Evolutionary conservation across 495 filamentous ascomycete species (phyloP), one percentile per base, ranked within the genome.

Genomic region (Penicillium steckii): DNA sequence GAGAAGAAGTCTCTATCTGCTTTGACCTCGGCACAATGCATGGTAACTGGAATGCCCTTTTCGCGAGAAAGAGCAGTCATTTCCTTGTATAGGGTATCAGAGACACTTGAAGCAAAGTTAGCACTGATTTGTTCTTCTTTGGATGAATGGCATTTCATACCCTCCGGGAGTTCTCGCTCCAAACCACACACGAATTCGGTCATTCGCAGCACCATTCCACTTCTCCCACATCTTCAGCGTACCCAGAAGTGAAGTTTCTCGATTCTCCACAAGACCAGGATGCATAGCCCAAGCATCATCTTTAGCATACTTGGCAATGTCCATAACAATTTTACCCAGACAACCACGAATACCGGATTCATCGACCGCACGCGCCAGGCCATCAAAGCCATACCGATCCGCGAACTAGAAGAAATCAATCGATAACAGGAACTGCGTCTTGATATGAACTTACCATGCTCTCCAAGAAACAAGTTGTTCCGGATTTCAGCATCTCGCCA

Each of bases 391-490:
- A 35, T 73, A 73, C 27, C 71, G 62, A 53, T 76, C 60, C 4
- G 75, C 69, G 50, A 80, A 75, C 69, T 72, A 35, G n/a, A 9
- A 2, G 23, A n/a, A 4, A 45, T 40, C 26, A 54, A 38, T 12
- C 27, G n/a, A n/a, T n/a, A n/a, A n/a, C n/a, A n/a, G n/a, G n/a
- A n/a, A n/a, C n/a, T n/a, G n/a, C n/a, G n/a, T n/a, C n/a, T n/a
- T n/a, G n/a, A n/a, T n/a, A n/a, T n/a, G n/a, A n/a, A 56, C 59
- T 23, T 30, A 72, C 69, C 77, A 80, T 79, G 44, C 70, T 70
- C 56, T 80, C 77, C 30, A 80, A 53, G 52, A 80, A 80, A 54
- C 73, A 78, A 30, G 77, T 80, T 8, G 77, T 80, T 1, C 77
- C 77, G 3, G 66, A 71, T 52, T 73, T 72, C 48, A 80, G 55